Evolutionary conservation across 345 rosid genomes (phyloP), one percentile per base, ranked within the genome.

Genomic region (Acer yangbiense): DNA sequence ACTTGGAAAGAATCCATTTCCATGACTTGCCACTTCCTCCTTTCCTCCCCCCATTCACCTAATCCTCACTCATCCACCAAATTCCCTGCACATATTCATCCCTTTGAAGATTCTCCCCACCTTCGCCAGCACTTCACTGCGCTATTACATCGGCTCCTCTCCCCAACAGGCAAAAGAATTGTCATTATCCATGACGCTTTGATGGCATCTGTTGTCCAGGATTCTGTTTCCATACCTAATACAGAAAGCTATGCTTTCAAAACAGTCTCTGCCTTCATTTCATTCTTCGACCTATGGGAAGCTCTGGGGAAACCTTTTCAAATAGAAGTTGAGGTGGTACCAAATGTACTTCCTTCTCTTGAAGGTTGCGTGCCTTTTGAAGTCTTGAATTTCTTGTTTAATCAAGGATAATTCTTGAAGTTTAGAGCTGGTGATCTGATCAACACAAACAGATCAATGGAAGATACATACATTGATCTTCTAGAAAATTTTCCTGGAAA

Each of bases 31-130:
- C 68, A 0, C 50, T 71, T 71, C 86, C 72, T 25, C 71, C 74
- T n/a, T 74, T 83, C 79, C 68, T 9, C 62, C 69, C 79, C 29
- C 75, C 77, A n/a, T 6, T 55, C 75, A 7, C 83, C 83, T 3
- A 50, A 80, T 63, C 83, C 83, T 11, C 23, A 65, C 25, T 75
- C 79, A 52, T 6, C 65, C 27, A 21, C 46, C 74, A 74, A 74
- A 25, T 80, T 80, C 73, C 83, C 80, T 18, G 9, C 78, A 21
- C 77, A 75, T 50, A 71, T 77, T 46, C 72, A 44, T 7, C 77
- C 81, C 0, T 57, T 71, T 50, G 73, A 72, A 2, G 79, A 80
- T 17, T 44, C 41, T 8, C 2, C 4, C 20, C 76, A 63, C 46
- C 83, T 80, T 46, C 72, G 80, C 13, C 54, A 64, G 32, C 82